These are phyloP conservation scores for Curvularia eragrostidis DNA, from an alignment of 2,329 filamentous ascomycete genomes.

Conservation along the genomic window DNA sequence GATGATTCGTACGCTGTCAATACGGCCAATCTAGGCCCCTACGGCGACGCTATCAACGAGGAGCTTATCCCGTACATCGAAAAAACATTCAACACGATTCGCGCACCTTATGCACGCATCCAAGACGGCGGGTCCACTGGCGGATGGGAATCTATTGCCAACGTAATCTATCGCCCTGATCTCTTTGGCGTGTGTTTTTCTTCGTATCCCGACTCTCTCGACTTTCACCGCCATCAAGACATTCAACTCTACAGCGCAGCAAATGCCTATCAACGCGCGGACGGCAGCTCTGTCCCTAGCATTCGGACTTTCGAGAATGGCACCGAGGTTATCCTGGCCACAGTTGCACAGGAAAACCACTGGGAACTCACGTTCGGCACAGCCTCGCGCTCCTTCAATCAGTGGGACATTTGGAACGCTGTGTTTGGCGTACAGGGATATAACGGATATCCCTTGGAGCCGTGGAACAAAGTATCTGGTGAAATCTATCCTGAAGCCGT, in stretches of 20 bases:
- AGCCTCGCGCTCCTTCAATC: conserved; percentile 40
- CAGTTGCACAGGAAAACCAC: conserved; percentile 45
- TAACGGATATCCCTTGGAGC: conserved; percentile 49
- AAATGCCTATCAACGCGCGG: conserved; percentile 40
- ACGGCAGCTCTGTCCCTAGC: conserved; percentile 41
- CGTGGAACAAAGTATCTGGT: conserved; percentile 51
- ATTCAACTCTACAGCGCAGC: conserved; percentile 44
- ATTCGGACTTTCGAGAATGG: conserved; percentile 40
- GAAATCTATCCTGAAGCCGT: conserved; percentile 50
- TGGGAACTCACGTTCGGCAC: conserved; percentile 51
- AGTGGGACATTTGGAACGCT: conserved; percentile 51
- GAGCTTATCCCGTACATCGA: conserved; percentile 49
- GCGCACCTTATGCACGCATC: conserved; percentile 46
- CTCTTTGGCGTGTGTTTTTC: conserved; percentile 50
- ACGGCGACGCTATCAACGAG: conserved; percentile 52
- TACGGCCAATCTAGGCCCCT: conserved; percentile 50
- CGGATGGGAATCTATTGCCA: conserved; percentile 49
- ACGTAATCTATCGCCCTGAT: conserved; percentile 48
- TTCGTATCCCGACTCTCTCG: conserved; percentile 48
- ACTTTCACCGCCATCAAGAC: conserved; percentile 49
- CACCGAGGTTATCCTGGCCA: conserved; percentile 35
- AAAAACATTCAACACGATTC: conserved; percentile 45
- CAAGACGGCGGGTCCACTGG: conserved; percentile 50
- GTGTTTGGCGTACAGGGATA: conserved; percentile 49
- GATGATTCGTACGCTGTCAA: conserved; percentile 52